Conservation (phyloP, 2,329 filamentous ascomycete genomes). For the Verruconis gallopava region DNA sequence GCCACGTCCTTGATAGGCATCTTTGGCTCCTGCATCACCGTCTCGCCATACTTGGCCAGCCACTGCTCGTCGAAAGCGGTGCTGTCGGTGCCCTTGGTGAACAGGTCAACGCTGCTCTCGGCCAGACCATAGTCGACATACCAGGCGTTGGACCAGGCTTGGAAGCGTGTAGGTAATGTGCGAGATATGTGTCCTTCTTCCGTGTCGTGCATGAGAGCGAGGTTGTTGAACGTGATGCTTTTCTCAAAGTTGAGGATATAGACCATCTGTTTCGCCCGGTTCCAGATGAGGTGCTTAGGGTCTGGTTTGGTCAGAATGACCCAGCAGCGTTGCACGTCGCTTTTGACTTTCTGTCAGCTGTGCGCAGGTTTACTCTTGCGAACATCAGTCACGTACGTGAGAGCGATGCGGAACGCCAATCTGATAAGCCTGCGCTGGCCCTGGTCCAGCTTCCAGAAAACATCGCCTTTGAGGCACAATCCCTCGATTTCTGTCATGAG, state of each 20-base stretch:
- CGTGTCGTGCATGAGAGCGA: neutral
- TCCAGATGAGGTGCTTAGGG: neutral
- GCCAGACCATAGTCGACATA: neutral
- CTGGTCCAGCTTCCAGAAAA: constrained; percentile 3
- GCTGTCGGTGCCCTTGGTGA: neutral
- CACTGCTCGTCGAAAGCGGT: neutral
- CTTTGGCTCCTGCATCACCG: neutral
- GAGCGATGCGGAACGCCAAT: constrained; percentile 2
- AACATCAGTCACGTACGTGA: neutral
- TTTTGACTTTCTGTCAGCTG: neutral
- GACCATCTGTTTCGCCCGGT: neutral
- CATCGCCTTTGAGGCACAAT: neutral
- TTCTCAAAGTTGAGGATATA: neutral
- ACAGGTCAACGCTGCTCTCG: neutral
- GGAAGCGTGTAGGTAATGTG: neutral
- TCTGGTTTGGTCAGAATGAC: neutral
- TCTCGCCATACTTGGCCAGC: neutral
- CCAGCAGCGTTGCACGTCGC: neutral
- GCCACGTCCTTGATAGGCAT: neutral
- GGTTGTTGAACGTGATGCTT: neutral
- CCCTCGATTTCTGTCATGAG: neutral
- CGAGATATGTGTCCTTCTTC: neutral
- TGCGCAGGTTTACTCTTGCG: neutral
- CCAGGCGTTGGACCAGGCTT: neutral
- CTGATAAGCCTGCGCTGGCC: constrained; percentile 1